Percentiles rank a stretch among this genome's conserved stretches.
Conservation (phyloP, 345 rosid species). For the Physaria fendleri region DNA sequence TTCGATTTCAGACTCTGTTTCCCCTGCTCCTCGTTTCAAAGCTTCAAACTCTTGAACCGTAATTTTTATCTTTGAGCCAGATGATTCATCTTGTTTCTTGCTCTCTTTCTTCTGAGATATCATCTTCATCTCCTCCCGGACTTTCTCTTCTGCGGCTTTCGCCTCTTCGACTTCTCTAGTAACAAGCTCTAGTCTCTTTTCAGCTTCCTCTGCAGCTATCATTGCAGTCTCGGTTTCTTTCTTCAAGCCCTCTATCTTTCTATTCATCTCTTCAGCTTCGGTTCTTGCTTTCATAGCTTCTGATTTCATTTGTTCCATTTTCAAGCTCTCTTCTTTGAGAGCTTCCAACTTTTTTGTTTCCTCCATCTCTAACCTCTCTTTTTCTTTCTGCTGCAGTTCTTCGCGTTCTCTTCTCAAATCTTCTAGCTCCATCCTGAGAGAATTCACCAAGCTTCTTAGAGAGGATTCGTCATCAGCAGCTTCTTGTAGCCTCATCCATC, state of each 20-base stretch:
- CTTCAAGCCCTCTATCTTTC: conserved; percentile 31
- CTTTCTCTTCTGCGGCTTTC: conserved; percentile 45
- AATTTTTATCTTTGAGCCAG: conserved; percentile 42
- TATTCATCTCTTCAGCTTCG: conserved; percentile 50
- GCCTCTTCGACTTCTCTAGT: conserved; percentile 49
- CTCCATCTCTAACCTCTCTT: conserved; percentile 25
- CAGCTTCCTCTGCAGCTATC: conserved; percentile 35
- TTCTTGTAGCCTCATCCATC: conserved; percentile 39
- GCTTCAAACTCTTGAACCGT: conserved; percentile 48
- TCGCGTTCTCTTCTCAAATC: conserved; percentile 38
- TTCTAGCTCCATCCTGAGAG: conserved; percentile 50
- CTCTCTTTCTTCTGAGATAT: conserved; percentile 33
- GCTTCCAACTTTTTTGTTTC: conserved; percentile 12
- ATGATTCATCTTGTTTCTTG: conserved; percentile 8
- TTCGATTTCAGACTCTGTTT: conserved; percentile 38
- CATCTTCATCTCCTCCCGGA: conserved; percentile 42
- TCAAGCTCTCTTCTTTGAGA: conserved; percentile 24
- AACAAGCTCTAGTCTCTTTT: conserved; percentile 40
- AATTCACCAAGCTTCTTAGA: conserved; percentile 39
- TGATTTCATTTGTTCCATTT: conserved; percentile 31
- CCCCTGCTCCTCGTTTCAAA: conserved; percentile 45
- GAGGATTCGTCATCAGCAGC: conserved; percentile 59
- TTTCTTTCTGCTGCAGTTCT: conserved; percentile 32
- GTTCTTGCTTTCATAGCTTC: conserved; percentile 47
- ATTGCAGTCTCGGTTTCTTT: conserved; percentile 42